These are phyloP conservation scores for Mycena maculata DNA, from an alignment of 768 basidiomycete genomes.

Conservation along the genomic window DNA sequence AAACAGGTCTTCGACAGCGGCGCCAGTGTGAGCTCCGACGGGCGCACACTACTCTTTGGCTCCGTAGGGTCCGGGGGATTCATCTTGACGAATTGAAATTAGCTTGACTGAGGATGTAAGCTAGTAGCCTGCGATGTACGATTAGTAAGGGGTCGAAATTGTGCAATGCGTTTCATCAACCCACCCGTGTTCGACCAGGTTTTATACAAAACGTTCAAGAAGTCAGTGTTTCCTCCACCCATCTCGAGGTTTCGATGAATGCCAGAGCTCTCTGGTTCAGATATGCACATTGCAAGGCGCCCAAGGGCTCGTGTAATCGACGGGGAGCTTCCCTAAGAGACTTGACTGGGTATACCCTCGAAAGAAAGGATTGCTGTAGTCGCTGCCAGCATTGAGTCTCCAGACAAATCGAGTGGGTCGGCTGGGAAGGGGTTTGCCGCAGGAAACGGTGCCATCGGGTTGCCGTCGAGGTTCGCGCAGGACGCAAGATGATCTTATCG, in stretches of 20 bases:
- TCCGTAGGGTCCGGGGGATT: conserved; percentile 56
- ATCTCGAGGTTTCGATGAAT: background rate
- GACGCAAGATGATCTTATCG: too few species aligned
- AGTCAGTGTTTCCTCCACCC: background rate
- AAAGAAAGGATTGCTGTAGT: conserved; percentile 38
- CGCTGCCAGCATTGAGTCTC: conserved; percentile 30
- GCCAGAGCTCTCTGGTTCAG: background rate
- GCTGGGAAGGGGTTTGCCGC: conserved; percentile 10
- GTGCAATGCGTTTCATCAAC: too few species aligned
- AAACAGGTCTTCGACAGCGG: conserved; percentile 42
- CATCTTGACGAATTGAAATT: conserved; percentile 42
- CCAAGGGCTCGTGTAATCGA: conserved; percentile 44
- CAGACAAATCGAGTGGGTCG: conserved; percentile 11
- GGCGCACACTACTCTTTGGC: conserved; percentile 42
- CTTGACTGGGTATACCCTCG: conserved; percentile 36
- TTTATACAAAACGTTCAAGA: background rate
- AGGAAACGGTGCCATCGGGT: background rate
- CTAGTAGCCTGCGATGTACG: background rate
- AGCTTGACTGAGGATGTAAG: background rate
- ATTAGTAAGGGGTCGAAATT: too few species aligned
- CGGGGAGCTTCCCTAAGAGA: conserved; percentile 42
- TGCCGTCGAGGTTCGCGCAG: too few species aligned
- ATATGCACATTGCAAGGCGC: conserved; percentile 23
- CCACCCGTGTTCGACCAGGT: too few species aligned
- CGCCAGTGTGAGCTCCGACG: conserved; percentile 30